Conservation (phyloP, 495 filamentous ascomycete species). For the Trichodelitschia bisporula region DNA sequence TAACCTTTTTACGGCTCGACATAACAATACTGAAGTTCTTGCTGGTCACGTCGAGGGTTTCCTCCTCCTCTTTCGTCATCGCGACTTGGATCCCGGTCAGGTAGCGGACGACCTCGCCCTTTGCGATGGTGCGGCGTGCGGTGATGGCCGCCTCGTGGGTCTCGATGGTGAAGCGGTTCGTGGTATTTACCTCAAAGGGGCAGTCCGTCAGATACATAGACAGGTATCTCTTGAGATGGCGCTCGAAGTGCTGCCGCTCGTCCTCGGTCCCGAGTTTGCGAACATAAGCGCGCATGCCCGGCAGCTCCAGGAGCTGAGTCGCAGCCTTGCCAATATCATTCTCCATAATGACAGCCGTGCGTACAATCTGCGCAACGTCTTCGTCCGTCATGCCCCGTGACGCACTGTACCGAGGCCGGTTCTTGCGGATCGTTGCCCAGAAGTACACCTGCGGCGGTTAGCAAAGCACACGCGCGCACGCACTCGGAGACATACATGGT, state of each 20-base stretch:
- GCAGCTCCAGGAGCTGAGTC: conserved; percentile 41
- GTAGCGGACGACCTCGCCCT: conserved; percentile 73
- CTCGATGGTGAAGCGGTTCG: conserved; percentile 84
- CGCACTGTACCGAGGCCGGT: conserved; percentile 63
- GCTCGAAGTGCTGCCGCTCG: conserved; percentile 69
- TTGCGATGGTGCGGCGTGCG: conserved; percentile 52
- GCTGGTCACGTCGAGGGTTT: conserved; percentile 44
- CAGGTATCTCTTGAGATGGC: conserved; percentile 75
- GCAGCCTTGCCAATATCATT: conserved; percentile 39
- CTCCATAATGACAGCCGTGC: conserved; percentile 45
- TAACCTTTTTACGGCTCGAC: conserved; percentile 67
- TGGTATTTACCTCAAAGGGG: conserved; percentile 80
- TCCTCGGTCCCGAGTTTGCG: conserved; percentile 39
- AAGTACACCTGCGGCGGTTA: conserved; percentile 48
- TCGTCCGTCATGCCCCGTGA: conserved; percentile 63
- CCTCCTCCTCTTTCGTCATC: conserved; percentile 76
- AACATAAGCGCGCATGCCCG: conserved; percentile 47
- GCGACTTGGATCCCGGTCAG: conserved; percentile 69
- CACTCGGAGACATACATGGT: conserved; percentile 42
- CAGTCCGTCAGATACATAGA: conserved; percentile 81
- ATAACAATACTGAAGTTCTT: conserved; percentile 94
- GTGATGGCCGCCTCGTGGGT: conserved; percentile 70
- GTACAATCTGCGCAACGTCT: conserved; percentile 53
- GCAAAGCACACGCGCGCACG: conserved; percentile 1
- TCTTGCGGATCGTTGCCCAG: conserved; percentile 91